A percentile compares a stretch with the other conserved stretches of the same genome.
Evolutionary conservation across 495 filamentous ascomycete species (phyloP).

Genomic region (Xylaria acuta): DNA sequence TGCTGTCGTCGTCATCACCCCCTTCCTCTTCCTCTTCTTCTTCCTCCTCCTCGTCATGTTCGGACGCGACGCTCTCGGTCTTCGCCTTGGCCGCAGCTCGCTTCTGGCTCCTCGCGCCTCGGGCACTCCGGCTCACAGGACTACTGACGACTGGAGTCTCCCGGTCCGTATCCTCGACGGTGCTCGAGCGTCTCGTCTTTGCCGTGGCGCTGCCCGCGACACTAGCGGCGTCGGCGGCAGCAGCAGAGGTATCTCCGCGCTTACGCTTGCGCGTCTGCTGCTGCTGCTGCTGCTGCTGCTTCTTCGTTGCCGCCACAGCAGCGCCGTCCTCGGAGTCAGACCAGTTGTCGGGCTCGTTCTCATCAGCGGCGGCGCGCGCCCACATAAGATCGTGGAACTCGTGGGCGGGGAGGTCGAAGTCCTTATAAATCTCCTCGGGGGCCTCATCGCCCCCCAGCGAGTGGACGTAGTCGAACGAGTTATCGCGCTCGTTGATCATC

Average conservation of each 20-base stretch:
- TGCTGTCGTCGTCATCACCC: slow-evolving; percentile 34
- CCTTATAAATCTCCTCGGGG: slow-evolving; percentile 60
- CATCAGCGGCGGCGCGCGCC: slow-evolving; percentile 65
- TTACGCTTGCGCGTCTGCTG: slow-evolving; percentile 54
- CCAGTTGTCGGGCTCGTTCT: slow-evolving; percentile 61
- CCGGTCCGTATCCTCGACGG: slow-evolving; percentile 62
- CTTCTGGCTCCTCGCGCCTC: slow-evolving; percentile 47
- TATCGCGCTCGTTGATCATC: slow-evolving; percentile 84
- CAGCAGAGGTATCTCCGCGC: slow-evolving; percentile 40
- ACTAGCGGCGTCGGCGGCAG: slow-evolving; percentile 32
- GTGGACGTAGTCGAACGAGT: slow-evolving; percentile 68
- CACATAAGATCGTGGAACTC: slow-evolving; percentile 81
- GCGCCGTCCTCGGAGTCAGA: slow-evolving; percentile 54
- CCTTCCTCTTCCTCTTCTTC: slow-evolving; percentile 42
- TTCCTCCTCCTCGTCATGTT: slow-evolving; percentile 36
- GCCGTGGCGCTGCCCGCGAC: slow-evolving; percentile 40
- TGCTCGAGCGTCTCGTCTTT: slow-evolving; percentile 54
- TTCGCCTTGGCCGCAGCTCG: slow-evolving; percentile 49
- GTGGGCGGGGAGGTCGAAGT: slow-evolving; percentile 78
- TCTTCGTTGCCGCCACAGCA: slow-evolving; percentile 34
- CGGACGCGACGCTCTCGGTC: slow-evolving; percentile 33
- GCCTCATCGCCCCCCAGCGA: slow-evolving; percentile 57
- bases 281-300: slow-evolving; percentile 11
- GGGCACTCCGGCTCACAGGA: slow-evolving; percentile 45
- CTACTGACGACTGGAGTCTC: slow-evolving; percentile 43